phyloP scores from a whole-genome alignment of 2,329 filamentous ascomycete genomes.

The Botrytis elliptica region DNA sequence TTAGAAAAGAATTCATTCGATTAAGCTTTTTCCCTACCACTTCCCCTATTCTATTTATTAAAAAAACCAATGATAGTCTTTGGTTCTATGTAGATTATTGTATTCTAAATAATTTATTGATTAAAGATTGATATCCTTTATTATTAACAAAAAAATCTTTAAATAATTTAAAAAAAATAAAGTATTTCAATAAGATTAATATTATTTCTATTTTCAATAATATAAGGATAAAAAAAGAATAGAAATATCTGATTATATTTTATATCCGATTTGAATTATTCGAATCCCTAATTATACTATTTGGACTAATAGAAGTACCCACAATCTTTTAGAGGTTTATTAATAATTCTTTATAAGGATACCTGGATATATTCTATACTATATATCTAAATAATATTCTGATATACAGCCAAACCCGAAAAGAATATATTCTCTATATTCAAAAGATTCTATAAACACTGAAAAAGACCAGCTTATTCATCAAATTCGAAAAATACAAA shows the following conservation, averaged over 20 bases:
- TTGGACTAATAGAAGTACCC: fast-evolving
- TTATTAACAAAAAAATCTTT: background rate
- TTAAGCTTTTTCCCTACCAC: background rate
- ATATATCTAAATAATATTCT: too few species aligned
- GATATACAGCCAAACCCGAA: too few species aligned
- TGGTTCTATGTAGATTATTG: background rate
- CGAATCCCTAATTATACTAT: background rate
- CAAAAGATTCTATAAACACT: too few species aligned
- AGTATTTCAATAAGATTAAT: background rate
- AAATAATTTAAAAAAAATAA: background rate
- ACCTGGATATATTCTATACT: background rate
- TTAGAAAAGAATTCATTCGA: too few species aligned
- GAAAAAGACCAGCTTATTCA: too few species aligned
- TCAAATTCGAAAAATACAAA: too few species aligned
- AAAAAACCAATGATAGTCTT: background rate
- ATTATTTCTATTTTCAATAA: background rate
- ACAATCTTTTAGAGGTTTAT: background rate
- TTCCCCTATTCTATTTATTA: background rate
- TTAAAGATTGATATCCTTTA: background rate
- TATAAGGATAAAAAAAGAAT: background rate
- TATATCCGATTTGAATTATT: background rate
- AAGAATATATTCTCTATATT: too few species aligned
- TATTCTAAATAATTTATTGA: background rate
- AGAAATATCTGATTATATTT: background rate
- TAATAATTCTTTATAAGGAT: background rate